These are phyloP conservation scores for Penicillium sp. DNA, from an alignment of 2,329 filamentous ascomycete genomes.

Conservation along the genomic window DNA sequence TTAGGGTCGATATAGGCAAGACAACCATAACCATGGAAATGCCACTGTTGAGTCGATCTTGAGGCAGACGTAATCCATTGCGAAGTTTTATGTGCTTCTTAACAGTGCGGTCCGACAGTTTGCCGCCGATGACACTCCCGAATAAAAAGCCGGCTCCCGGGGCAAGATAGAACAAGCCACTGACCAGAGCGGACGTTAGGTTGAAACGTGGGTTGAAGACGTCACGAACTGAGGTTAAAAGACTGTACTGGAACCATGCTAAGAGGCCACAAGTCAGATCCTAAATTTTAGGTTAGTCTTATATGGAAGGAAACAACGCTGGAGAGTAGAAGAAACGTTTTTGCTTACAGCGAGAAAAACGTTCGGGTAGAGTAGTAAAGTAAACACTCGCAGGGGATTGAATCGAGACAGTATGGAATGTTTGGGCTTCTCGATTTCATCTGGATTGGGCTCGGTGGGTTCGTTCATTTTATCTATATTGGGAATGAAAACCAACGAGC, in stretches of 20 bases:
- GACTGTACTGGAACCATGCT: conserved; percentile 69
- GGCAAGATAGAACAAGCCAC: conserved; percentile 70
- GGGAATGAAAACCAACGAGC: conserved; percentile 63
- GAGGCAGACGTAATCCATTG: conserved; percentile 58
- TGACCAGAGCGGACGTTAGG: conserved; percentile 61
- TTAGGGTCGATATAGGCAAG: conserved; percentile 59
- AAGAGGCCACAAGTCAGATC: conserved; percentile 43
- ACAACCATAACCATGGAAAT: conserved; percentile 55
- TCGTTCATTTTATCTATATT: conserved; percentile 61
- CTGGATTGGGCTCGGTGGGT: conserved; percentile 39
- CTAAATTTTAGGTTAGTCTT: conserved; percentile 14
- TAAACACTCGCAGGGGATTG: conserved; percentile 60
- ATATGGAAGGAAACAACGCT: neutral
- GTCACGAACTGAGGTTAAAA: conserved; percentile 66
- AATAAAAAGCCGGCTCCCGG: conserved; percentile 66
- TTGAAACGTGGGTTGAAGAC: conserved; percentile 70
- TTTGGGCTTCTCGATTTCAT: conserved; percentile 22
- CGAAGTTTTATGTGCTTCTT: conserved; percentile 59
- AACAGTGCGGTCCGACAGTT: conserved; percentile 64
- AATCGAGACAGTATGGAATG: conserved; percentile 41
- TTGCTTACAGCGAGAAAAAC: conserved; percentile 54
- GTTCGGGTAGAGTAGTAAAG: conserved; percentile 65
- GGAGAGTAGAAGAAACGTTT: conserved; percentile 46
- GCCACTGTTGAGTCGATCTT: conserved; percentile 62
- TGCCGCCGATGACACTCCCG: conserved; percentile 66